Percentiles rank a stretch among this genome's conserved stretches.
These are phyloP conservation scores for Diaporthe aspalathi DNA, from an alignment of 2,329 filamentous ascomycete species.

Conservation along the genomic window DNA sequence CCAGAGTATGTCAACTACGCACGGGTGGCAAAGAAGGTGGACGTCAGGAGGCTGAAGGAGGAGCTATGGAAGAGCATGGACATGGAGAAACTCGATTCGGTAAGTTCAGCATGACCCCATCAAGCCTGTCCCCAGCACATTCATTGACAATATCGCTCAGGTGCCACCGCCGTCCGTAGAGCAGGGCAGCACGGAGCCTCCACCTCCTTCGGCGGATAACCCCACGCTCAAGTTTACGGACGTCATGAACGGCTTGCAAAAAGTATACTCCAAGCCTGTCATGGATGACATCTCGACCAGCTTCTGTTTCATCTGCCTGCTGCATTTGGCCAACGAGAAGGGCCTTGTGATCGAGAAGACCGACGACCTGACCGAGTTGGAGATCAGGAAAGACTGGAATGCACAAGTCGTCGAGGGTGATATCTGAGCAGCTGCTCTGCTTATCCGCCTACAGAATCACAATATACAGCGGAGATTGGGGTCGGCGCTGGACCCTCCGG, in stretches of 20 bases:
- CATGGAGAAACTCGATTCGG: slow-evolving; percentile 61
- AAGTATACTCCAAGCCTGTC: slow-evolving; percentile 84
- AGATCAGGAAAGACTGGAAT: slow-evolving; percentile 71
- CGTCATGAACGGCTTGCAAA: slow-evolving; percentile 89
- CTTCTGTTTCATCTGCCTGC: slow-evolving; percentile 90
- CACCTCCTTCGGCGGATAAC: slow-evolving; percentile 53
- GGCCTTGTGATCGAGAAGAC: slow-evolving; percentile 80
- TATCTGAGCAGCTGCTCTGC: slow-evolving; percentile 18
- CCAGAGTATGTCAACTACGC: slow-evolving; percentile 79
- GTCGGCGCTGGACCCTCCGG: not conserved
- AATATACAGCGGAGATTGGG: not conserved
- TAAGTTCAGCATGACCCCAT: slow-evolving; percentile 50
- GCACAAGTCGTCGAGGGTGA: slow-evolving; percentile 64
- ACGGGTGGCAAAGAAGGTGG: slow-evolving; percentile 77
- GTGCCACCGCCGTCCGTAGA: slow-evolving; percentile 51
- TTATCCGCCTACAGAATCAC: not conserved
- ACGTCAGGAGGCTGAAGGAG: slow-evolving; percentile 75
- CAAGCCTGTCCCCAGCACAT: not conserved
- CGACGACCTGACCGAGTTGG: slow-evolving; percentile 67
- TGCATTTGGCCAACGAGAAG: slow-evolving; percentile 94
- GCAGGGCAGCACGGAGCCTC: slow-evolving; percentile 45
- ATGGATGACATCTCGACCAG: slow-evolving; percentile 97
- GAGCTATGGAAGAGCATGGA: slow-evolving; percentile 77
- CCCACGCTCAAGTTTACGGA: slow-evolving; percentile 83
- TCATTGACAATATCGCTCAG: slow-evolving; percentile 28